A percentile compares a stretch with the other conserved stretches of the same genome.
Evolutionary conservation across 257 asterid species (phyloP).

Genomic region (Solanum verrucosum): DNA sequence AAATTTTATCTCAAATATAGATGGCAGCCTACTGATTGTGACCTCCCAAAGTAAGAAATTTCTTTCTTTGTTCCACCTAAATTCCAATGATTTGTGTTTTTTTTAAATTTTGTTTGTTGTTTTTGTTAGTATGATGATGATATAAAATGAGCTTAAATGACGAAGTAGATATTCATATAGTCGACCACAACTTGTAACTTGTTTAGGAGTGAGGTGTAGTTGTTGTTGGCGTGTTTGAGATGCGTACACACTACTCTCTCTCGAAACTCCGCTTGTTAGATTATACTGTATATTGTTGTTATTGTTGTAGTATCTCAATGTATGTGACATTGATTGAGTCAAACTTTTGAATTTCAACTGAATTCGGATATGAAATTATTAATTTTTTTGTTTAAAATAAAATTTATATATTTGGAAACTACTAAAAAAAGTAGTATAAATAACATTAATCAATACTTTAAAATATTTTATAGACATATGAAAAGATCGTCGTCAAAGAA

Average conservation of each 20-base stretch:
- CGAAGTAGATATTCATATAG: not conserved
- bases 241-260: not conserved
- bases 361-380: not conserved
- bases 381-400: too few relatives aligned
- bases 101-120: too few relatives aligned
- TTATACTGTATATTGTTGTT: too few relatives aligned
- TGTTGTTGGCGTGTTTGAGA: not conserved
- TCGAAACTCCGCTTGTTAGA: not conserved
- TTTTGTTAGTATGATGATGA: not conserved
- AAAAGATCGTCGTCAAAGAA: too few relatives aligned
- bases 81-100: not conserved
- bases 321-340: not conserved
- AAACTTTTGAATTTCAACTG: not conserved
- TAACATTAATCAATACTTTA: too few relatives aligned
- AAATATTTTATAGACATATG: too few relatives aligned
- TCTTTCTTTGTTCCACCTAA: not conserved
- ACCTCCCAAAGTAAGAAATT: constrained; percentile 7
- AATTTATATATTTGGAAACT: too few relatives aligned
- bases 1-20: constrained; percentile 25
- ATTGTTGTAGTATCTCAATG: not conserved
- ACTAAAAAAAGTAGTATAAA: not conserved
- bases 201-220: not conserved
- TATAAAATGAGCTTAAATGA: not conserved
- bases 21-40: constrained; percentile 56
- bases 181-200: not conserved